Evolutionary conservation across 805 yeast genomes (phyloP), one percentile per base, ranked within the genome.

Genomic region (Yamadazyma nakazawae): DNA sequence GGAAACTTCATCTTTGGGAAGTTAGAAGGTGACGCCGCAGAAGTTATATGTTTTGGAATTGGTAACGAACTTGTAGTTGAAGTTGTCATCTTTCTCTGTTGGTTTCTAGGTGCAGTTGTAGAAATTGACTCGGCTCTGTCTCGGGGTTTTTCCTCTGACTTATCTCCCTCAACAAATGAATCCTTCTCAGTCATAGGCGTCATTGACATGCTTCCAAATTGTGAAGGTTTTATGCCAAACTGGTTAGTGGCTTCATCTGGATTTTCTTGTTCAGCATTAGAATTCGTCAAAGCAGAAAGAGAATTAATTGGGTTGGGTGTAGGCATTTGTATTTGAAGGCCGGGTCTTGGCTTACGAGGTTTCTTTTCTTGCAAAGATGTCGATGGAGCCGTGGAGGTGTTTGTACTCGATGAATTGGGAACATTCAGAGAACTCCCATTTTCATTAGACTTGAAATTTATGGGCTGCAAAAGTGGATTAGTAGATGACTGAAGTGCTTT

Each of bases 111-210:
- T 2, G 38, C 24, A 12, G 51, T 35, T 2, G 42, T 35, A 1
- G 59, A 42, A 1, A 49, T 13, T 1, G 57, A 51, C 25, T 54
- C 58, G 9, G 55, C 37, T 37, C 57, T 45, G 24, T 54, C 61
- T 40, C 54, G 38, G 2, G 48, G 7, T 3, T 46, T 47, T 4
- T 43, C 48, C 11, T 49, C 47, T 14, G 45, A 45, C 9, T 28
- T 40, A 14, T 40, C 39, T 13, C 45, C 40, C n/a, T 47, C 26
- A 13, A 54, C 47, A 25, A 43, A 49, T 21, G 51, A 49, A 25
- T 71, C 74, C 45, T 63, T 82, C 54, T 87, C 95, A 2, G 88
- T 76, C 4, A 86, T 81, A 1, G 94, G 95, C 0, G 95, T 87
- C 94, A 87, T 86, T 0, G 88, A 79, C 55, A 82, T 68, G 1